Evolutionary conservation across 31 red algal species (phyloP), one percentile per base, ranked within the genome.

Genomic region (Asparagopsis taxiformis): DNA sequence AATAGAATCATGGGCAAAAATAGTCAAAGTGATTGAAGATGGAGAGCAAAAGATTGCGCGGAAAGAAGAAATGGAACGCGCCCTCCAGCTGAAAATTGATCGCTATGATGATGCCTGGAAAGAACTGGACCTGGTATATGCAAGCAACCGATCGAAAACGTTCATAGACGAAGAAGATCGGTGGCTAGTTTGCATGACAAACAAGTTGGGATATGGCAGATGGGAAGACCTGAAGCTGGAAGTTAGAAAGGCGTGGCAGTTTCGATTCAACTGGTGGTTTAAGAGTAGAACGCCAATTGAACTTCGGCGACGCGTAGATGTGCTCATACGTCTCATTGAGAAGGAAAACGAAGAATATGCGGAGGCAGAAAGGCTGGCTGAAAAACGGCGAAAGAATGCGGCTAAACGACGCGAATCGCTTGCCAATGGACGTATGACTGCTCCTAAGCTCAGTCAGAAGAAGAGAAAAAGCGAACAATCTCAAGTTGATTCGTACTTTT

Each of bases 201-300:
- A 90, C 63, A 64, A 88, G 60, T 51, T 96, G 21, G 97, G 97
- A 13, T 99, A 99, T 71, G 97, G 97, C 22, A 60, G 79, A 35
- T 95, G 88, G 92, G 97, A 99, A 41, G 88, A 93, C 59, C 59
- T 99, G 31, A 93, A 93, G 41, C 70, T 91, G 11, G 97, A 99
- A 72, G 84, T 93, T 8, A 70, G 97, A 55, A 79, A 81, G 41
- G 78, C 88, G 9, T 91, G 84, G 84, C 89, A 92, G 57, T 99
- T 99, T 59, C 92, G 97, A 19, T 96, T 96, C 67, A 90, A 99
- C 56, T 99, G 97, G 97, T 96, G 71, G 64, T 77, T 99, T 65
- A 99, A 99, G 74, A 93, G 88, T 34, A 78, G 97, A 35, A 95
- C 92, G 4, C 75, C 97, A 11, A 37, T 82, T 7, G 97, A 99